phyloP scores from a whole-genome alignment of 495 filamentous ascomycete genomes.

The Hyphodiscus hymeniophilus region DNA sequence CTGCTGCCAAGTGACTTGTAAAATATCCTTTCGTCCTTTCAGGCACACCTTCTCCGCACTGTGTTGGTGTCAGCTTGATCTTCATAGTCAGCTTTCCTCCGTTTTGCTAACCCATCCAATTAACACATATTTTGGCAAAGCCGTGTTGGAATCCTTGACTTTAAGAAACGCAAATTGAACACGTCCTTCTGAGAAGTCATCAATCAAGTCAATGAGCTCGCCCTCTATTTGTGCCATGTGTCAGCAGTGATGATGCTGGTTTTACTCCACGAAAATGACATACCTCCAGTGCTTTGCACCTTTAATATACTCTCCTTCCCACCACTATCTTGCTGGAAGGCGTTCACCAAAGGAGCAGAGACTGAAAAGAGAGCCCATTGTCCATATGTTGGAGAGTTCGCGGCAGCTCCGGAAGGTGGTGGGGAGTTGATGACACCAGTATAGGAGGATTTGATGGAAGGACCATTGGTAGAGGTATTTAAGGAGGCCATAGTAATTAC shows the following conservation, averaged over 20 bases:
- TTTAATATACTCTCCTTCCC: conserved; percentile 91
- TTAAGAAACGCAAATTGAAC: conserved; percentile 97
- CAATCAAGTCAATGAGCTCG: conserved; percentile 87
- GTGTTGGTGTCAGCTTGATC: conserved; percentile 15
- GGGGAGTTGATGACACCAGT: conserved; percentile 73
- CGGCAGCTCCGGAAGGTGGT: conserved; percentile 51
- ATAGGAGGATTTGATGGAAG: conserved; percentile 89
- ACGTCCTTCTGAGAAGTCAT: conserved; percentile 94
- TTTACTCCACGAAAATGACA: conserved; percentile 13
- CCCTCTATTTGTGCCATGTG: conserved; percentile 53
- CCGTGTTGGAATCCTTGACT: conserved; percentile 89
- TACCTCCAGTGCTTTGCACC: conserved; percentile 85
- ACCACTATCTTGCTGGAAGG: conserved; percentile 74
- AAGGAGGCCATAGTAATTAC: conserved; percentile 71
- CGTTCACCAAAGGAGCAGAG: conserved; percentile 78
- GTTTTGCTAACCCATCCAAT: conserved; percentile 64
- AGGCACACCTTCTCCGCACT: conserved; percentile 94
- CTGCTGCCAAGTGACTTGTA: conserved; percentile 81
- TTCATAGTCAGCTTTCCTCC: background rate
- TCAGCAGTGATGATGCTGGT: conserved; percentile 8
- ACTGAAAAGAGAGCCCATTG: conserved; percentile 93
- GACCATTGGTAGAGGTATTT: conserved; percentile 83
- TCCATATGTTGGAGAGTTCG: conserved; percentile 59
- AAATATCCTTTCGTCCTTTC: conserved; percentile 98
- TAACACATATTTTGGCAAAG: conserved; percentile 83